phyloP scores from a whole-genome alignment of 169 alveolate species.

The Eimeria sp. region DNA sequence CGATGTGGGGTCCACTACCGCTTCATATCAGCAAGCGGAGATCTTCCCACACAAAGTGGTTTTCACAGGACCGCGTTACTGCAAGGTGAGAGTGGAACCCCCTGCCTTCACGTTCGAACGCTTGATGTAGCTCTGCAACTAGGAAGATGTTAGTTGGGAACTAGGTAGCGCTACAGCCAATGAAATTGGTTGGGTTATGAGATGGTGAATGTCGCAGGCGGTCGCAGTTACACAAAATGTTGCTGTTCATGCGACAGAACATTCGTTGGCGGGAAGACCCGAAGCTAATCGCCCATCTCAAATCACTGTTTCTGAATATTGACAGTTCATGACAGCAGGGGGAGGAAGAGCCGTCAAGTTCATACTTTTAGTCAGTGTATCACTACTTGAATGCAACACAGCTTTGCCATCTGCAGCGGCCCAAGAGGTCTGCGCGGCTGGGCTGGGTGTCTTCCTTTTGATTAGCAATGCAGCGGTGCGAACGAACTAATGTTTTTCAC shows the following conservation, averaged over 20 bases:
- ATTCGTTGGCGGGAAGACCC: slow-evolving; percentile 72
- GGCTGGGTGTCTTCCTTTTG: not conserved
- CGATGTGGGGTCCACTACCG: slow-evolving; percentile 58
- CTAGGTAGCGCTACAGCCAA: not conserved
- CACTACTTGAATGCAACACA: slow-evolving; percentile 10
- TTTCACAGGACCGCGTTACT: slow-evolving; percentile 63
- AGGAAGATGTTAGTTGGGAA: not conserved
- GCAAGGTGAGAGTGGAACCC: slow-evolving; percentile 38
- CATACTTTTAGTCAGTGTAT: not conserved
- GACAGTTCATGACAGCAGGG: not conserved
- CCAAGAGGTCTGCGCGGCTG: slow-evolving; percentile 59
- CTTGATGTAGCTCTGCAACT: not conserved
- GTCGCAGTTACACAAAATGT: slow-evolving; percentile 70
- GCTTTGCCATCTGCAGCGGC: slow-evolving; percentile 40
- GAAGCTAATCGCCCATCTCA: slow-evolving; percentile 27
- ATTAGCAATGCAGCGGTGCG: slow-evolving; percentile 23
- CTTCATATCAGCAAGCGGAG: slow-evolving; percentile 60
- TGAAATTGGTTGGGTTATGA: not conserved
- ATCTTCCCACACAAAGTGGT: slow-evolving; percentile 66
- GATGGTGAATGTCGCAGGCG: slow-evolving; percentile 40
- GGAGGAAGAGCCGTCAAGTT: not conserved
- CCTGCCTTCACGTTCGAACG: not conserved
- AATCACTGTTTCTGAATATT: slow-evolving; percentile 19
- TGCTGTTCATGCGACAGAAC: slow-evolving; percentile 61
- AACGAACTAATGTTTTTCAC: not conserved